These are phyloP conservation scores for Meripilus lineatus DNA, from an alignment of 1,284 basidiomycete species.

Conservation along the genomic window DNA sequence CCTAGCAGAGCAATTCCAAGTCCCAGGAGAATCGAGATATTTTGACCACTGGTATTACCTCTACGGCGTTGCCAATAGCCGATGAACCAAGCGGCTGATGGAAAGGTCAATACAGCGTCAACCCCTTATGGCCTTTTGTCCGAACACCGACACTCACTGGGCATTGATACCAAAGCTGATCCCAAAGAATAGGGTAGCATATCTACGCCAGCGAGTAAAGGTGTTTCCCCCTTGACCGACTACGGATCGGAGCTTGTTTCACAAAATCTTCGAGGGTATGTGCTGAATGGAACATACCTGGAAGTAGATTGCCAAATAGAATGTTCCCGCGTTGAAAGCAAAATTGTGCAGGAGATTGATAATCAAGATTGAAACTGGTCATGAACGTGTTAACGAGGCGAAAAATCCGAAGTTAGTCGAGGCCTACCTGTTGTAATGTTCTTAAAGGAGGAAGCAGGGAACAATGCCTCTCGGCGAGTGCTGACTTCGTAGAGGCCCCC, in stretches of 20 bases:
- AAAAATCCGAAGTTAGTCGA: conserved; percentile 9
- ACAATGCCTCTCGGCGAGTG: conserved; percentile 64
- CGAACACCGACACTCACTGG: conserved; percentile 27
- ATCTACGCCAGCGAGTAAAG: conserved; percentile 63
- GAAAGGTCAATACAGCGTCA: neutral
- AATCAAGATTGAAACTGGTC: conserved; percentile 55
- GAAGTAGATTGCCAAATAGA: conserved; percentile 75
- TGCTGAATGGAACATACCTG: conserved; percentile 51
- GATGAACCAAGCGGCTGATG: conserved; percentile 64
- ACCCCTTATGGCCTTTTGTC: neutral
- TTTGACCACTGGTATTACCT: conserved; percentile 58
- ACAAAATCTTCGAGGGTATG: neutral
- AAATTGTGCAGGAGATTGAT: conserved; percentile 76
- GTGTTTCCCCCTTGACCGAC: conserved; percentile 63
- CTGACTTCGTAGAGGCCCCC: conserved; percentile 62
- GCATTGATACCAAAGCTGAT: conserved; percentile 74
- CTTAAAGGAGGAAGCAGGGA: conserved; percentile 59
- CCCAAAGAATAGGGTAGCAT: conserved; percentile 79
- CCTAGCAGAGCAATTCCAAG: conserved; percentile 60
- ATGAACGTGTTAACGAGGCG: conserved; percentile 18
- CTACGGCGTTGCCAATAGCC: conserved; percentile 53
- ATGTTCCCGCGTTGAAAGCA: conserved; percentile 76
- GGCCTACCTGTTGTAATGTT: conserved; percentile 53
- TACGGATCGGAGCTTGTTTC: conserved; percentile 24
- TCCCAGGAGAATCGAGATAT: conserved; percentile 55